Evolutionary conservation across 2,329 filamentous ascomycete genomes (phyloP).

Genomic region (Parafenestella ontariensis): DNA sequence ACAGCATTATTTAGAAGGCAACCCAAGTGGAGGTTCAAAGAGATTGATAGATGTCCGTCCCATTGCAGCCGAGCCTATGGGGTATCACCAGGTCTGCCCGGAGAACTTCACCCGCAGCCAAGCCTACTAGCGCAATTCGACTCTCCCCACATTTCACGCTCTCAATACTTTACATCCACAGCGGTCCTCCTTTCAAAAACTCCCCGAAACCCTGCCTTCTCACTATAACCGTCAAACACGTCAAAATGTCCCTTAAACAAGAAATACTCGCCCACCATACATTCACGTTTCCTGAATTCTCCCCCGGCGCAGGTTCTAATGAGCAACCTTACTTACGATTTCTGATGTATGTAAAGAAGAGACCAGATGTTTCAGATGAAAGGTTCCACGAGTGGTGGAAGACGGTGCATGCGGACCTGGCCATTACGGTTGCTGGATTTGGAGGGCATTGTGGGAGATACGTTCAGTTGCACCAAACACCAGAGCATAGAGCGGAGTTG

Average conservation of each 20-base stretch:
- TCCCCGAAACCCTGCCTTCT: background rate
- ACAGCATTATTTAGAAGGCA: background rate
- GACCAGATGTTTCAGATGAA: slow-evolving; percentile 16
- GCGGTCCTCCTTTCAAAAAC: background rate
- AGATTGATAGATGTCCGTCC: background rate
- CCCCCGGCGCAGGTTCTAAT: slow-evolving; percentile 10
- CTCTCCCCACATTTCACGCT: background rate
- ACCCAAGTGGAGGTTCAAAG: background rate
- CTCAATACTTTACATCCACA: background rate
- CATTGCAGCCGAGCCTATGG: background rate
- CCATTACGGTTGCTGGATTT: slow-evolving; percentile 10
- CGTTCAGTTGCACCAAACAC: slow-evolving; percentile 13
- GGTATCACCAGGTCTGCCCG: background rate
- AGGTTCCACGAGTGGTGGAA: slow-evolving; percentile 19
- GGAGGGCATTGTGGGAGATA: slow-evolving; percentile 16
- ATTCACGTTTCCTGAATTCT: slow-evolving; percentile 15
- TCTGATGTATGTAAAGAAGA: slow-evolving; percentile 23
- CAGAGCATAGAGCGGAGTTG: slow-evolving; percentile 11
- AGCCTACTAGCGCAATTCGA: slow-evolving; percentile 4
- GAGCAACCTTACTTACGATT: slow-evolving; percentile 22
- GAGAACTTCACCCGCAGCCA: slow-evolving; percentile 10
- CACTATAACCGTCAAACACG: background rate
- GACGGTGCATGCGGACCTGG: slow-evolving; percentile 24
- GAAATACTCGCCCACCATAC: slow-evolving; percentile 10
- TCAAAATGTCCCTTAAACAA: background rate